Base-by-base conservation (phyloP, 768 basidiomycete genomes). In the Rhizopogon roseolus region DNA sequence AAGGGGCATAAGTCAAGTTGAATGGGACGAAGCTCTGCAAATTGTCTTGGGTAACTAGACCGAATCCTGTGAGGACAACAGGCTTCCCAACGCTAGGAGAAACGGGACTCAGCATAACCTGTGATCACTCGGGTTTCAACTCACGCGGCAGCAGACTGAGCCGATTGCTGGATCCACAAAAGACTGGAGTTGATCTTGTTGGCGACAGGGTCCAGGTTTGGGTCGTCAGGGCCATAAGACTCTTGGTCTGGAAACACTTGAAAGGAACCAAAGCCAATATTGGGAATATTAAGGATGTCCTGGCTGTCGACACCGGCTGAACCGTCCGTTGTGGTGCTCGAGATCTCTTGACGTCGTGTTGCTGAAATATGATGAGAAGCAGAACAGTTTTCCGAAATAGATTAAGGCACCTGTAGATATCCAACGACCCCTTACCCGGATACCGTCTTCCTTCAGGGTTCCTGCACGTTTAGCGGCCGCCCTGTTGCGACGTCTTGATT, bases 201-300 rank as follows among this genome's bases (percentile, higher is more conserved):
- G 54, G 81, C 75, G 66, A 80, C 81, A 5, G 76, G 57, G 36
- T 77, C 67, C 49, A 81, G 66, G 54, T 70, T 74, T 13, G 80
- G 76, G 62, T 84, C 81, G 28, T 66, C 58, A 17, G 73, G 54
- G 28, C 68, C 78, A 59, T 85, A 86, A 36, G 66, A 62, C 55
- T 80, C 74, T 64, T 88, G 86, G 61, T 88, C 84, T 22, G 86
- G 85, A 76, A 86, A 86, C 19, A 85, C 58, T 54, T 80, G 82
- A 74, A 85, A 85, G n/a, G 81, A 73, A 36, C 75, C 70, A 57
- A 84, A 85, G 11, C 76, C 78, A 56, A 88, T 80, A 9, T 77
- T 38, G 0, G 81, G 80, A 52, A 83, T 82, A 48, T 66, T 79
- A 51, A 76, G 55, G 49, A 88, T 82, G 57, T 87, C 86, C 60